These are phyloP conservation scores for Theobroma grandiflorum DNA, from an alignment of 441 rosid genomes.

Conservation along the genomic window DNA sequence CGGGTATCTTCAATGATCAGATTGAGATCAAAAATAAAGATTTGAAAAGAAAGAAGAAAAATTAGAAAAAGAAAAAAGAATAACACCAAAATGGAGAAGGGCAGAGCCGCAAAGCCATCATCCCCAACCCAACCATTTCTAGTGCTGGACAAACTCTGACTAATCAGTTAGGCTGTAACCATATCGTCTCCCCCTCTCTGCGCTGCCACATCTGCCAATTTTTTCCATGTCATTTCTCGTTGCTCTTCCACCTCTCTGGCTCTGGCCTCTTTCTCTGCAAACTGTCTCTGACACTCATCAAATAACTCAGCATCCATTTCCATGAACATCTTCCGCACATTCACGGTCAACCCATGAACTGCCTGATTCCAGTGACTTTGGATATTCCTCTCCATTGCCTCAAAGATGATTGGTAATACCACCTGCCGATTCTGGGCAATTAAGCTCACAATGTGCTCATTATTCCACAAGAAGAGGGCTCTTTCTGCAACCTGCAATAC, in stretches of 20 bases:
- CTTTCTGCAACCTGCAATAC: constrained; percentile 88
- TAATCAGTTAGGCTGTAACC: constrained; percentile 55
- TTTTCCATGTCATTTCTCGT: constrained; percentile 80
- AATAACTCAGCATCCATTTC: constrained; percentile 89
- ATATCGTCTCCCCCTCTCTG: constrained; percentile 64
- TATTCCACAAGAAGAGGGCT: constrained; percentile 94
- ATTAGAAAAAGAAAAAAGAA: constrained; percentile 39
- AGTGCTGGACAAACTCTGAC: constrained; percentile 21
- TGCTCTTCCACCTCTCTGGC: constrained; percentile 77
- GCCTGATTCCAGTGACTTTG: constrained; percentile 90
- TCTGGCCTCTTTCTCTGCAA: constrained; percentile 65
- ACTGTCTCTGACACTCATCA: constrained; percentile 73
- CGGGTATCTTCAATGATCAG: constrained; percentile 37
- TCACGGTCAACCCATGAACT: constrained; percentile 80
- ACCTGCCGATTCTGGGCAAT: constrained; percentile 78
- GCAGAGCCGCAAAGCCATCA: constrained; percentile 22
- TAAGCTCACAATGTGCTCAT: constrained; percentile 81
- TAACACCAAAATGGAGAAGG: constrained; percentile 44
- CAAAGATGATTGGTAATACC: constrained; percentile 74
- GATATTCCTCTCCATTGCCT: constrained; percentile 83
- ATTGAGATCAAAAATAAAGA: constrained; percentile 30
- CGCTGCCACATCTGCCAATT: constrained; percentile 74
- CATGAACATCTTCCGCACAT: constrained; percentile 82
- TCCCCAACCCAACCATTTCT: constrained; percentile 16
- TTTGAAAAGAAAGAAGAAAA: constrained; percentile 11